These are phyloP conservation scores for Anthoceros angustus DNA, from an alignment of 225 moss, liverwort and hornwort species.

Conservation along the genomic window DNA sequence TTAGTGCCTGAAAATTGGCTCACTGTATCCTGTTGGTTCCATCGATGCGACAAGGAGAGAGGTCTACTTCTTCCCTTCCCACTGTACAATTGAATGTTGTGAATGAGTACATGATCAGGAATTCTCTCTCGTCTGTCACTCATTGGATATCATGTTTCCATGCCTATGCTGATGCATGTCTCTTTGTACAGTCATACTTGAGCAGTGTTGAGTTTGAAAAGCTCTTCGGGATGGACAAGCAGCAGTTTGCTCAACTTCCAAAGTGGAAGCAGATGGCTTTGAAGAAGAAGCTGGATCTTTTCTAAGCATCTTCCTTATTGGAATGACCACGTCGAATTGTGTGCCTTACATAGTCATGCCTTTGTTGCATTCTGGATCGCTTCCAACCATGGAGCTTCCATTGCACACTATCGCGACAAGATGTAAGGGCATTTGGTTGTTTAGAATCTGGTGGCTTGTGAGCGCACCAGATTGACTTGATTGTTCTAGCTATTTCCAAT, in stretches of 20 bases:
- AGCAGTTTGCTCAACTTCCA: conserved; percentile 64
- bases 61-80: conserved; percentile 18
- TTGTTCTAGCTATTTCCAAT: too few species aligned
- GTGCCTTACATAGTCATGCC: too few species aligned
- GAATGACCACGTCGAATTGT: too few species aligned
- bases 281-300: conserved; percentile 67
- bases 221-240: conserved; percentile 54
- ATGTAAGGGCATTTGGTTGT: too few species aligned
- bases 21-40: conserved; percentile 44
- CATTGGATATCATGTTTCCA: neutral
- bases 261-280: conserved; percentile 91
- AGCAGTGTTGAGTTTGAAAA: conserved; percentile 67
- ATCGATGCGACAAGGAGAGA: conserved; percentile 77
- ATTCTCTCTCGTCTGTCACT: neutral
- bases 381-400: too few species aligned
- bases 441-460: too few species aligned
- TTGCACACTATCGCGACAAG: too few species aligned
- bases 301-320: conserved; percentile 16
- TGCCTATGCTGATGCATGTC: neutral
- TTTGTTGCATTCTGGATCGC: too few species aligned
- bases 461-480: too few species aligned
- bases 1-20: conserved; percentile 61
- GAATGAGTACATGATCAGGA: neutral
- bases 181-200: conserved; percentile 50
- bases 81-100: neutral